These are phyloP conservation scores for Spergularia bocconei DNA, from an alignment of 148 eudicot genomes.

Conservation along the genomic window DNA sequence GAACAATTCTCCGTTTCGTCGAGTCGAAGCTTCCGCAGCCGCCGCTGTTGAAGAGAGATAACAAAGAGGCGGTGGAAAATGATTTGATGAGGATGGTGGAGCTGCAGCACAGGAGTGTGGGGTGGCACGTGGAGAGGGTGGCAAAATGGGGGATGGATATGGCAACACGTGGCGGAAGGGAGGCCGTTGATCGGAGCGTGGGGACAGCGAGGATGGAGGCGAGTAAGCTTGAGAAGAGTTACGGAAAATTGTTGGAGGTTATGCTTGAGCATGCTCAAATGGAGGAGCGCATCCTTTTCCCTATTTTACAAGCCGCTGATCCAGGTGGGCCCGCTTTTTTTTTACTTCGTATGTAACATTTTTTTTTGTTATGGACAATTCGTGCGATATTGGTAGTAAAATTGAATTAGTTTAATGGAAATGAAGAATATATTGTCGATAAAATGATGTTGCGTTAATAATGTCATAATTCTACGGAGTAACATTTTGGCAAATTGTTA, in stretches of 20 bases:
- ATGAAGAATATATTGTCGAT: too few species aligned
- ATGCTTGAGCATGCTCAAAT: constrained; percentile 93
- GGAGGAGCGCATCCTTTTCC: constrained; percentile 79
- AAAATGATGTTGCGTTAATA: too few species aligned
- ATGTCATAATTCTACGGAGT: too few species aligned
- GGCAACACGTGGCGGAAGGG: constrained; percentile 60
- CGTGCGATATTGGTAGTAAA: too few species aligned
- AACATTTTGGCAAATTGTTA: too few species aligned
- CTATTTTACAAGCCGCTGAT: constrained; percentile 64
- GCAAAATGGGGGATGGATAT: constrained; percentile 79
- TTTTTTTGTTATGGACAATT: too few species aligned
- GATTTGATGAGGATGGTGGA: constrained; percentile 58
- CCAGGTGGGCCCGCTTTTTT: constrained; percentile 43
- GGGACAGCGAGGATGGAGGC: constrained; percentile 93
- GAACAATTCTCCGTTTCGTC: constrained; percentile 40
- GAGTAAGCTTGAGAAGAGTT: constrained; percentile 66
- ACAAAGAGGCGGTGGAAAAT: constrained; percentile 27
- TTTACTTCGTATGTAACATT: too few species aligned
- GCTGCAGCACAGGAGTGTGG: constrained; percentile 74
- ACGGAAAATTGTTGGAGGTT: constrained; percentile 58
- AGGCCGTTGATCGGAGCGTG: constrained; percentile 49
- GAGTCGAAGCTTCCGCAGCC: constrained; percentile 63
- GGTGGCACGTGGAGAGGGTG: constrained; percentile 81
- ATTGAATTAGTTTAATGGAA: too few species aligned
- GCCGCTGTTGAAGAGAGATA: constrained; percentile 18